Conservation (phyloP, 345 rosid genomes). For the Nasturtium officinale region DNA sequence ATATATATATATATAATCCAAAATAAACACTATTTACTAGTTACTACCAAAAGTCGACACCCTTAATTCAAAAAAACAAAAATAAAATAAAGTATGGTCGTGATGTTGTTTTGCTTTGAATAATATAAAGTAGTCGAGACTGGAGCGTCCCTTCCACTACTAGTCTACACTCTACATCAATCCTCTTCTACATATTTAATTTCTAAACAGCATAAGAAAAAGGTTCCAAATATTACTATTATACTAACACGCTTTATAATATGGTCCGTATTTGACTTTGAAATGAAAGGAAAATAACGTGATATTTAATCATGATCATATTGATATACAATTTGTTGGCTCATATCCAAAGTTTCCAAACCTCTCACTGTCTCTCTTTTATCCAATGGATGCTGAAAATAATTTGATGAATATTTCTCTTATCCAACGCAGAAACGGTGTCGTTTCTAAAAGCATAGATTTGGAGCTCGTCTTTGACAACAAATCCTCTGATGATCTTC, state of each 20-base stretch:
- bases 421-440: constrained; percentile 39
- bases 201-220: not conserved
- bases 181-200: not conserved
- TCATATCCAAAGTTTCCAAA: constrained; percentile 21
- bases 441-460: constrained; percentile 38
- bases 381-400: constrained; percentile 33
- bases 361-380: constrained; percentile 17
- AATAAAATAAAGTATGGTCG: not conserved
- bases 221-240: constrained; percentile 8
- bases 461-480: constrained; percentile 45
- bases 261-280: constrained; percentile 35
- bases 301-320: not conserved
- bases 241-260: constrained; percentile 21
- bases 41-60: not conserved
- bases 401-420: constrained; percentile 36
- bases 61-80: not conserved
- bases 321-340: constrained; percentile 15
- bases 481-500: constrained; percentile 34
- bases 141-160: constrained; percentile 34
- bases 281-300: constrained; percentile 7
- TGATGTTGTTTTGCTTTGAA: constrained; percentile 33
- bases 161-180: too few species aligned
- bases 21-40: not conserved
- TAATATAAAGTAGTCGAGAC: constrained; percentile 16
- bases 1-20: not conserved